Base-by-base conservation (phyloP, 2,329 filamentous ascomycete species). In the Botrytis cinerea region DNA sequence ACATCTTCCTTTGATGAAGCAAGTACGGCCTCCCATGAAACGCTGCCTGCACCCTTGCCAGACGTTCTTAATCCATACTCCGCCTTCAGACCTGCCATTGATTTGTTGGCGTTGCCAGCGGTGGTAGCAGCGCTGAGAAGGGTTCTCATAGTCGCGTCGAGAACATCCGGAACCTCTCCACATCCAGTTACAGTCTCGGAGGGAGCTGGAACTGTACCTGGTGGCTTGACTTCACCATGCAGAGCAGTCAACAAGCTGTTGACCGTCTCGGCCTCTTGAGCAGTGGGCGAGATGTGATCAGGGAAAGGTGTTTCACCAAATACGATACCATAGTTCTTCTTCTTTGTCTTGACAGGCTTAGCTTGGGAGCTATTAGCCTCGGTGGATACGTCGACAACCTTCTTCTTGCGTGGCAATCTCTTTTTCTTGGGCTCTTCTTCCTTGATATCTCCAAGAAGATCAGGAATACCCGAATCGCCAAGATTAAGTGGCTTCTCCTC, bases 11-110 rank as follows among this genome's bases (percentile, higher is more conserved):
- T 80, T 1, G 88, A 81, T 2, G 90, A 88, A 40, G 83, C 81
- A 35, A 89, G 87, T 2, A 95, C 90, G 16, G 88, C 89, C 77
- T 93, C 88, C 91, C 92, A 95, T 79, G 94, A 85, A 12, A 94
- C 90, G 72, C 91, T 93, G 4, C 91, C 91, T 77, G 91, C 89
- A 8, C 91, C 91, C 16, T 91, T 83, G 10, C 91, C 89, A 60
- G 87, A 84, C 46, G 89, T 80, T 5, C 91, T 82, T 28, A 89
- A 84, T 1, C 92, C 92, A 75, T 91, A 94, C 48, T 83, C 86
- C 28, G 87, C 79, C 4, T 91, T 88, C 0, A 96, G 84, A 0
- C 89, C 90, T 74, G 86, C 84, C 75, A 95, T 89, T 9, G 92
- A 91, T 59, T 84, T 86, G 32, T 89, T 89, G 0, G 92, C 90